Conservation (phyloP, 352 stramenopile species). For the Pythium folliculosum region DNA sequence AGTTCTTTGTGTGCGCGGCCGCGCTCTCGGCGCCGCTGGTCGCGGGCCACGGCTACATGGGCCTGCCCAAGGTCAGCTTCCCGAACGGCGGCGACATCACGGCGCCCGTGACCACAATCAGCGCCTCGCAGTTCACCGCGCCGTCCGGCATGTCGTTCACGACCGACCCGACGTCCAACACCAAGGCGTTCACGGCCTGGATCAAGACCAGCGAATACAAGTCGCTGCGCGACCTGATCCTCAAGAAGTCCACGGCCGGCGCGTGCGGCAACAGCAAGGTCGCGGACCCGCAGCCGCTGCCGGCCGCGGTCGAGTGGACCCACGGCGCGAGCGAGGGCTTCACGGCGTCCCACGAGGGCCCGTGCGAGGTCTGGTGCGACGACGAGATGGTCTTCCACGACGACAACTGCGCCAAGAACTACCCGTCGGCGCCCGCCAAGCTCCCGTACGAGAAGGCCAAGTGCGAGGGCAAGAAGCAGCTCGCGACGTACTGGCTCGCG, state of each 20-base stretch:
- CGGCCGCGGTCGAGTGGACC: slow-evolving; percentile 16
- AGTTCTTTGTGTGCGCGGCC: slow-evolving; percentile 6
- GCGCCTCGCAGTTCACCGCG: slow-evolving; percentile 2
- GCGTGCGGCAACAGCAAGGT: background rate
- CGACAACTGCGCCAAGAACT: slow-evolving; percentile 21
- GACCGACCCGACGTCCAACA: slow-evolving; percentile 10
- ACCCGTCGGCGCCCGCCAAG: slow-evolving; percentile 1
- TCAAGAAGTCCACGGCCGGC: background rate
- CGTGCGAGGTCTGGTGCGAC: slow-evolving; percentile 29
- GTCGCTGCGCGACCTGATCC: slow-evolving; percentile 26
- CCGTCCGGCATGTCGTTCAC: slow-evolving; percentile 12
- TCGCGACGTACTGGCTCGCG: slow-evolving; percentile 34
- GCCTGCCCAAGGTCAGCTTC: slow-evolving; percentile 1
- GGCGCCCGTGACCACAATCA: slow-evolving; percentile 6
- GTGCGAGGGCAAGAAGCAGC: slow-evolving; percentile 32
- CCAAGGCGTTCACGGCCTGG: slow-evolving; percentile 9
- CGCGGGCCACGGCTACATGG: slow-evolving; percentile 21
- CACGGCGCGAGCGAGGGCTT: slow-evolving; percentile 19
- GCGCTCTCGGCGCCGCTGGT: slow-evolving; percentile 20
- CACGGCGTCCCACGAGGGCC: slow-evolving; percentile 24
- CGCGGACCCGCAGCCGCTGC: slow-evolving; percentile 6
- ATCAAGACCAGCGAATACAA: slow-evolving; percentile 22
- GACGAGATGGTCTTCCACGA: slow-evolving; percentile 15
- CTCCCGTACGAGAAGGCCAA: slow-evolving; percentile 27
- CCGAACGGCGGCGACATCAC: slow-evolving; percentile 3